These are phyloP conservation scores for Avena insularis DNA, from an alignment of 176 grass and related monocot genomes.

Conservation along the genomic window DNA sequence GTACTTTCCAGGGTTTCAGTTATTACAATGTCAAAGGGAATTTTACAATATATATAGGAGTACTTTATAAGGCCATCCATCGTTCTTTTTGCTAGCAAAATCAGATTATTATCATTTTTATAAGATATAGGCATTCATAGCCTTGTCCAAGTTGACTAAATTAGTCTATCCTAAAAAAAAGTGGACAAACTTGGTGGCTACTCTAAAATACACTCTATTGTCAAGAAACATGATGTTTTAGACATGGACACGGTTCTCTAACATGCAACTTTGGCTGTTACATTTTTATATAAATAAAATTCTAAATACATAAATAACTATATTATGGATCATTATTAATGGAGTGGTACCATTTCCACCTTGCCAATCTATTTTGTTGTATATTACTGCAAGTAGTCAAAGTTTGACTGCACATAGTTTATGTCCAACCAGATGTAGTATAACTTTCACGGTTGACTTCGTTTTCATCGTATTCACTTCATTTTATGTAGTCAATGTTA, in stretches of 20 bases:
- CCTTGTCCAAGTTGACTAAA: neutral
- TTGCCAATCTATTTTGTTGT: slow-evolving; percentile 3
- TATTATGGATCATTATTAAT: slow-evolving; percentile 1
- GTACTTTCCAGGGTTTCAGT: slow-evolving; percentile 10
- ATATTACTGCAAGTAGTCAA: neutral
- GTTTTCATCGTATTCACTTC: neutral
- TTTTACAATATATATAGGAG: neutral
- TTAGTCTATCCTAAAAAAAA: neutral
- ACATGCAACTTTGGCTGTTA: neutral
- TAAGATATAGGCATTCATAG: neutral
- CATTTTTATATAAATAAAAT: neutral
- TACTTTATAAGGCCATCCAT: neutral
- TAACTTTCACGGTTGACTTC: slow-evolving; percentile 4
- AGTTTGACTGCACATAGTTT: neutral
- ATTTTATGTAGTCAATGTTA: slow-evolving; percentile 17
- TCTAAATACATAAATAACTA: slow-evolving; percentile 1
- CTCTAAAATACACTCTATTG: neutral
- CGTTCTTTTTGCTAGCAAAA: slow-evolving; percentile 3
- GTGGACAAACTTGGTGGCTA: neutral
- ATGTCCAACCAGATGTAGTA: slow-evolving; percentile 11
- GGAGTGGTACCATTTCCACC: neutral
- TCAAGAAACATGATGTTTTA: slow-evolving; percentile 8
- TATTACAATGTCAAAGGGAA: neutral
- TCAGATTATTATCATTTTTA: neutral
- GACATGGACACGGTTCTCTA: neutral